phyloP scores from a whole-genome alignment of 73 alveolate species.

The Tetrahymena malaccensis region DNA sequence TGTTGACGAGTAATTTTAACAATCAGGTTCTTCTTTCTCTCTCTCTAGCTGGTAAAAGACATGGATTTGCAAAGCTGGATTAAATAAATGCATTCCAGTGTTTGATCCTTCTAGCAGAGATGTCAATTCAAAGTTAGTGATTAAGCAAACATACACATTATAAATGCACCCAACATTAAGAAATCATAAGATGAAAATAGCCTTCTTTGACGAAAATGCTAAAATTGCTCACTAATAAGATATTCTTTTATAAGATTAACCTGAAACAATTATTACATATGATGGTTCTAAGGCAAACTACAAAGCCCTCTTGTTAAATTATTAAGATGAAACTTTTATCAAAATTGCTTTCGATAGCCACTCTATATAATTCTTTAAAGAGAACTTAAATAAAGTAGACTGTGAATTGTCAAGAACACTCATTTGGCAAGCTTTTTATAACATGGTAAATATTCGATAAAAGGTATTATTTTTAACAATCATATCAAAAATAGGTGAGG shows the following conservation, averaged over 20 bases:
- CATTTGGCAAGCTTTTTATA: not conserved
- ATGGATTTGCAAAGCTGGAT: conserved; percentile 79
- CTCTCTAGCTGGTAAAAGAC: conserved; percentile 40
- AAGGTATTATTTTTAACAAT: not conserved
- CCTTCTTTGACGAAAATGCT: conserved; percentile 19
- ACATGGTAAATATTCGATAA: not conserved
- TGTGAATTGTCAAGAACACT: not conserved
- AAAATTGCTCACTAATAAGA: not conserved
- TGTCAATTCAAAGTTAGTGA: conserved; percentile 1
- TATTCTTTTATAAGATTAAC: not conserved
- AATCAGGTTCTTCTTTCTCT: conserved; percentile 38
- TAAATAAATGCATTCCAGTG: conserved; percentile 64
- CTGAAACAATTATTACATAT: not conserved
- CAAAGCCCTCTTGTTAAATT: not conserved
- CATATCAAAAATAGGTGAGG: not conserved
- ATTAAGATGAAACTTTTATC: not conserved
- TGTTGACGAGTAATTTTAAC: conserved; percentile 40
- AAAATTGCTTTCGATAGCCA: not conserved
- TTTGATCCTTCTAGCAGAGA: conserved; percentile 42
- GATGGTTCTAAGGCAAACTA: not conserved
- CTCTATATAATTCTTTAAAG: not conserved
- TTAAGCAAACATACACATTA: conserved; percentile 16
- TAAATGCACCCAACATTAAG: conserved; percentile 23
- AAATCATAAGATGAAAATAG: conserved; percentile 21
- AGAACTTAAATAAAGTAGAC: not conserved